Evolutionary conservation across 2,329 filamentous ascomycete species (phyloP).

Genomic region (Hypoxylon sp.): DNA sequence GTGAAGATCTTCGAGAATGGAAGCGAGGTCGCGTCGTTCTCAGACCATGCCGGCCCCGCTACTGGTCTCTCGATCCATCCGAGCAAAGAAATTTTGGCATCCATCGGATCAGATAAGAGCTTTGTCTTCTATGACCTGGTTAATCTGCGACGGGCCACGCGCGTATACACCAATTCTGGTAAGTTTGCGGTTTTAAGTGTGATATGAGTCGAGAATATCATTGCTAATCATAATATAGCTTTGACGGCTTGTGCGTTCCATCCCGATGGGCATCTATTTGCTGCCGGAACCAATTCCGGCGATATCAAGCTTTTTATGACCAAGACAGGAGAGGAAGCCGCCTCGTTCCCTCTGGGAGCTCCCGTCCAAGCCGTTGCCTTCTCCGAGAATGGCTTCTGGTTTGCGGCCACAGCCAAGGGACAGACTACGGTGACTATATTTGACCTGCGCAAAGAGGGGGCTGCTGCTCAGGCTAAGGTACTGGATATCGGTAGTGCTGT

Average conservation of each 20-base stretch:
- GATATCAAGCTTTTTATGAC: conserved; percentile 92
- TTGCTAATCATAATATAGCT: conserved; percentile 62
- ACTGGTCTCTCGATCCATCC: conserved; percentile 87
- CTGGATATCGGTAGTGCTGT: conserved; percentile 87
- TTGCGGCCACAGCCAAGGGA: conserved; percentile 84
- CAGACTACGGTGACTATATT: conserved; percentile 88
- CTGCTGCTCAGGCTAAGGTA: conserved; percentile 84
- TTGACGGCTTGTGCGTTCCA: conserved; percentile 88
- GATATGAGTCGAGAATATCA: background rate
- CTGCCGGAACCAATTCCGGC: conserved; percentile 83
- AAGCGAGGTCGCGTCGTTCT: conserved; percentile 76
- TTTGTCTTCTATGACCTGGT: conserved; percentile 89
- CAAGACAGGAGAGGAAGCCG: conserved; percentile 81
- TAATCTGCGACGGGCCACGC: conserved; percentile 77
- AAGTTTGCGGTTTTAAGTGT: conserved; percentile 57
- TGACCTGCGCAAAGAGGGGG: conserved; percentile 92
- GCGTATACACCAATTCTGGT: conserved; percentile 86
- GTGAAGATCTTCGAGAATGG: conserved; percentile 86
- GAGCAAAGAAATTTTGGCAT: conserved; percentile 84
- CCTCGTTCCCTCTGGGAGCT: conserved; percentile 77
- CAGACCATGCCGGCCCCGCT: conserved; percentile 86
- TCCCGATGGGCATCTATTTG: conserved; percentile 95
- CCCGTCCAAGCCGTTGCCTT: conserved; percentile 85
- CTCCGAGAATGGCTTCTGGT: conserved; percentile 97
- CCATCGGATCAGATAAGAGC: conserved; percentile 91